Percentiles rank a stretch among this genome's conserved stretches.
Evolutionary conservation across 495 filamentous ascomycete species (phyloP).

Genomic region (Podospora pseudopauciseta): DNA sequence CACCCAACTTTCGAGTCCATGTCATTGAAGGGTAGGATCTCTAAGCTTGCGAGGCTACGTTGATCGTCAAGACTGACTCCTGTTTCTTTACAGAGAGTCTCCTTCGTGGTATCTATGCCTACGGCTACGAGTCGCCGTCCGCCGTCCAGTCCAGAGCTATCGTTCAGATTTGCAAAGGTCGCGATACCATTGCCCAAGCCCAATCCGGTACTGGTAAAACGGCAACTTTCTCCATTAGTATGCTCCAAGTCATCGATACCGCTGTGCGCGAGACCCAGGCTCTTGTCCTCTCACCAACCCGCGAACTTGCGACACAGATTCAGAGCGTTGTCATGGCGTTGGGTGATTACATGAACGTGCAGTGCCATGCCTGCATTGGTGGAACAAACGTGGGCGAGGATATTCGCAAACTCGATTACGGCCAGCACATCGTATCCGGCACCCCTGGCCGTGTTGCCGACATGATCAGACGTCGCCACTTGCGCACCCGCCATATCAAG

Average conservation of each 20-base stretch:
- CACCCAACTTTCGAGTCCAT: slow-evolving; percentile 56
- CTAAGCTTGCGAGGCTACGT: slow-evolving; percentile 1
- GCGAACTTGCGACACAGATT: slow-evolving; percentile 97
- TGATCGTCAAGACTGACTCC: background rate
- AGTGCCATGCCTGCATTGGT: slow-evolving; percentile 99
- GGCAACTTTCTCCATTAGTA: slow-evolving; percentile 97
- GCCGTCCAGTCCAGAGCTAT: slow-evolving; percentile 97
- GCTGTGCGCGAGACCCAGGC: slow-evolving; percentile 93
- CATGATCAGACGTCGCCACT: slow-evolving; percentile 95
- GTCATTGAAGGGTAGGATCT: slow-evolving; percentile 60
- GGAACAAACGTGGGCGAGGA: slow-evolving; percentile 97
- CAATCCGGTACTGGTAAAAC: slow-evolving; percentile 99
- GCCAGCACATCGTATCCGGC: slow-evolving; percentile 93
- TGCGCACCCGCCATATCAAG: slow-evolving; percentile 96
- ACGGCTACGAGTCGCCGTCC: slow-evolving; percentile 96
- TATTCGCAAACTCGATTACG: slow-evolving; percentile 92
- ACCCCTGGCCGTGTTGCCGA: slow-evolving; percentile 97
- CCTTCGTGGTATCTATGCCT: slow-evolving; percentile 95
- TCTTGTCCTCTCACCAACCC: slow-evolving; percentile 92
- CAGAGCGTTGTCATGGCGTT: slow-evolving; percentile 98
- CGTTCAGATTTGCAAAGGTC: slow-evolving; percentile 97
- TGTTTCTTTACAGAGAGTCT: slow-evolving; percentile 62
- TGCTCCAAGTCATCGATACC: slow-evolving; percentile 95
- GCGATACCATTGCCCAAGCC: slow-evolving; percentile 98
- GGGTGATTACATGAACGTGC: slow-evolving; percentile 98